A percentile compares a stretch with the other conserved stretches of the same genome.
Conservation (phyloP, 2,329 filamentous ascomycete species). For the Cercospora sp. region DNA sequence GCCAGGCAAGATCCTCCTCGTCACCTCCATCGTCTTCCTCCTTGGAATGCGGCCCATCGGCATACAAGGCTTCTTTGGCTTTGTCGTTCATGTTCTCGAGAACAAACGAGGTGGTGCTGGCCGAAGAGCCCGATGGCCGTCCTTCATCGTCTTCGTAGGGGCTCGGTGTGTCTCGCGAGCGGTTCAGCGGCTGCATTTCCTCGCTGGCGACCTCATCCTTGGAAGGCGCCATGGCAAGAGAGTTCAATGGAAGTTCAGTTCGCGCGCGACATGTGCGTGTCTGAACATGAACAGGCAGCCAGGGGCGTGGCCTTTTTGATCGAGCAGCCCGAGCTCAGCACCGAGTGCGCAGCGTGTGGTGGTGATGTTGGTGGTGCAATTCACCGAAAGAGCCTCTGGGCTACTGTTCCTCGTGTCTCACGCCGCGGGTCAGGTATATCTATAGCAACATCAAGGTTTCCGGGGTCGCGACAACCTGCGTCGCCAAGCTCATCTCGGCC, state of each 20-base stretch:
- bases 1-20: conserved; percentile 48
- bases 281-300: background rate
- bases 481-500: conserved; percentile 22
- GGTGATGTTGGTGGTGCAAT: background rate
- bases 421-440: background rate
- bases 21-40: conserved; percentile 50
- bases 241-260: background rate
- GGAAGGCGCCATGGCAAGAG: conserved; percentile 3
- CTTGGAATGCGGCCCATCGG: conserved; percentile 40
- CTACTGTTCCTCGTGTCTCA: background rate
- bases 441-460: conserved; percentile 17
- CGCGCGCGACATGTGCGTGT: background rate
- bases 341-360: background rate
- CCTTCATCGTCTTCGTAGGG: conserved; percentile 39
- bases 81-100: conserved; percentile 72
- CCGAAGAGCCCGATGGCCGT: conserved; percentile 63
- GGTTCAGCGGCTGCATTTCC: conserved; percentile 49
- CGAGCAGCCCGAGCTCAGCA: background rate
- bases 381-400: conserved; percentile 1
- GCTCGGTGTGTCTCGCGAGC: conserved; percentile 34
- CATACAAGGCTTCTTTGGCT: conserved; percentile 50
- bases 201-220: conserved; percentile 35
- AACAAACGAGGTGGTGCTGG: conserved; percentile 80
- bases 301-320: background rate
- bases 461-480: background rate